These are phyloP conservation scores for Fusarium verrucosum DNA, from an alignment of 2,329 filamentous ascomycete genomes.

Conservation along the genomic window DNA sequence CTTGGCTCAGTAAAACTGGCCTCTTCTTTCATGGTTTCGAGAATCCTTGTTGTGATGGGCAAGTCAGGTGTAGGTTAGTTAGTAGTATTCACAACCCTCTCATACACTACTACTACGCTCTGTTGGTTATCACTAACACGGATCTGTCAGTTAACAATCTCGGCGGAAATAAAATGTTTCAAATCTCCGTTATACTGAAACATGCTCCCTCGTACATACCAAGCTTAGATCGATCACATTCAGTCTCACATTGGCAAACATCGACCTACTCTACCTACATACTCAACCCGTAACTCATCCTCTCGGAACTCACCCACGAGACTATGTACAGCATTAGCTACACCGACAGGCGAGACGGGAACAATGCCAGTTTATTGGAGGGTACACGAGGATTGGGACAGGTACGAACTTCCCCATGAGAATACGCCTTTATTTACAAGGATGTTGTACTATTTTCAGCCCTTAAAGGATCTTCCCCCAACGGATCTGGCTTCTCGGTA, in stretches of 20 bases:
- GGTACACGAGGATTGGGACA: conserved; percentile 5
- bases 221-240: not conserved
- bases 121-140: not conserved
- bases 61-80: not conserved
- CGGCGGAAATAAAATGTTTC: conserved; percentile 11
- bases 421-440: conserved; percentile 4
- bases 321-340: not conserved
- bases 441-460: conserved; percentile 28
- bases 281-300: not conserved
- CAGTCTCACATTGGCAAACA: not conserved
- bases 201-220: not conserved
- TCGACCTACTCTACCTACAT: not conserved
- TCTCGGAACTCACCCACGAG: too few species aligned
- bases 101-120: not conserved
- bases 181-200: conserved; percentile 2
- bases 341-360: conserved; percentile 5
- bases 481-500: conserved; percentile 14
- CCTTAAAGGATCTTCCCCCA: conserved; percentile 2
- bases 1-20: conserved; percentile 2
- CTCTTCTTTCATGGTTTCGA: not conserved
- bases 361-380: not conserved
- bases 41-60: not conserved
- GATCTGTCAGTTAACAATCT: not conserved
- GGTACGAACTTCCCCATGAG: conserved; percentile 3
- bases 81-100: not conserved